Evolutionary conservation across 1,139 yeast species (phyloP).

Genomic region (Geotrichum aggregatum): DNA sequence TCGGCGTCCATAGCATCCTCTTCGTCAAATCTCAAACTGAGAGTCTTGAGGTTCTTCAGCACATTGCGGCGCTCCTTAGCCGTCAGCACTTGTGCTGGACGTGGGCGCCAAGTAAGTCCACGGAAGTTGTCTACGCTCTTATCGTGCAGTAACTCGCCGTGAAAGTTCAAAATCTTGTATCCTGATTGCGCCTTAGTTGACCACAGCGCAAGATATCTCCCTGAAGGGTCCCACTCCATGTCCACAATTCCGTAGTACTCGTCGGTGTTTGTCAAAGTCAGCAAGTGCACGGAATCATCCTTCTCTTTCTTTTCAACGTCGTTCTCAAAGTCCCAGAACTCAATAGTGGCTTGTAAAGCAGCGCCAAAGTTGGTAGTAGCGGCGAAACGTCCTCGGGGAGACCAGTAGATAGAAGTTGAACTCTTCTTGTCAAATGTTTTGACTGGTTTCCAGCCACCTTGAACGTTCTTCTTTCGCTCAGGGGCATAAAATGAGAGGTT

Average conservation of each 20-base stretch:
- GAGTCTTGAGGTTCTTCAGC: conserved; percentile 82
- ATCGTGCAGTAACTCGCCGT: conserved; percentile 72
- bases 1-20: conserved; percentile 95
- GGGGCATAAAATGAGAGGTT: conserved; percentile 77
- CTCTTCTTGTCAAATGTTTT: conserved; percentile 59
- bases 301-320: conserved; percentile 51
- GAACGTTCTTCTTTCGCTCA: conserved; percentile 49
- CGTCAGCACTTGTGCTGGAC: conserved; percentile 75
- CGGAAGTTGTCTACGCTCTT: conserved; percentile 79
- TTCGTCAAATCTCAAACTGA: conserved; percentile 91
- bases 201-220: conserved; percentile 80
- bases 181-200: conserved; percentile 86
- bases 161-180: conserved; percentile 77
- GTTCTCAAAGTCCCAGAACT: conserved; percentile 65
- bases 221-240: conserved; percentile 93
- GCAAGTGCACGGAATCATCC: conserved; percentile 50
- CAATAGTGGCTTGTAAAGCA: conserved; percentile 49
- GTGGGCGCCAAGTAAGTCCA: conserved; percentile 95
- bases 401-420: conserved; percentile 76
- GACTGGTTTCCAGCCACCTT: conserved; percentile 57
- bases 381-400: conserved; percentile 90
- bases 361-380: conserved; percentile 69
- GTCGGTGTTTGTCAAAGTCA: conserved; percentile 60
- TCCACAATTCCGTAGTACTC: conserved; percentile 78
- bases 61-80: conserved; percentile 84